Conservation (phyloP, 257 asterid species). For the Solanum ossicruentum region DNA sequence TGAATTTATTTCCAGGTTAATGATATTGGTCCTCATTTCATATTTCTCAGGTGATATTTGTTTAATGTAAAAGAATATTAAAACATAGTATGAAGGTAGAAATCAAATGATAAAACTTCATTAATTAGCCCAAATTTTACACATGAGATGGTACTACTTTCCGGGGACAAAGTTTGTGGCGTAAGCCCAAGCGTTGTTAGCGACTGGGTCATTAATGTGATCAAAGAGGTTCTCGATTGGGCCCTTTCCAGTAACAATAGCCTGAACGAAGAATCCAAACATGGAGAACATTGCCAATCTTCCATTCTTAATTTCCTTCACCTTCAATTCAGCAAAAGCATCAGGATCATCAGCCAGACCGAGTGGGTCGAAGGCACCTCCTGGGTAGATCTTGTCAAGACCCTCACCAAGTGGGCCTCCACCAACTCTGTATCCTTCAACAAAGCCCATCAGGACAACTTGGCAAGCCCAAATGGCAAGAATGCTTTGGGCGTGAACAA, state of each 20-base stretch:
- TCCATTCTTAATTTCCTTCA: conserved; percentile 62
- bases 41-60: background rate
- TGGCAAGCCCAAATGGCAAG: conserved; percentile 79
- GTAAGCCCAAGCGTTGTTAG: conserved; percentile 83
- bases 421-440: conserved; percentile 82
- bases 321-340: conserved; percentile 44
- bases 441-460: conserved; percentile 68
- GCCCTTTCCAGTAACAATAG: conserved; percentile 83
- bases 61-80: background rate
- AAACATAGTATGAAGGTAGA: background rate
- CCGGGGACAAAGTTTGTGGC: conserved; percentile 87
- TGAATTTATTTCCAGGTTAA: background rate
- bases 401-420: conserved; percentile 94
- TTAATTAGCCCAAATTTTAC: background rate
- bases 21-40: background rate
- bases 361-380: conserved; percentile 76
- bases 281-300: conserved; percentile 55
- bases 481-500: conserved; percentile 84
- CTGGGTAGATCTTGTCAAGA: conserved; percentile 77
- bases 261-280: conserved; percentile 83
- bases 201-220: conserved; percentile 72
- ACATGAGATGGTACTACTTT: conserved; percentile 13
- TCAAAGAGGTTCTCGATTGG: conserved; percentile 65
- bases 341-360: conserved; percentile 56
- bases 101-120: background rate